Evolutionary conservation across 2,329 filamentous ascomycete genomes (phyloP).

Genomic region (Talaromyces funiculosus): DNA sequence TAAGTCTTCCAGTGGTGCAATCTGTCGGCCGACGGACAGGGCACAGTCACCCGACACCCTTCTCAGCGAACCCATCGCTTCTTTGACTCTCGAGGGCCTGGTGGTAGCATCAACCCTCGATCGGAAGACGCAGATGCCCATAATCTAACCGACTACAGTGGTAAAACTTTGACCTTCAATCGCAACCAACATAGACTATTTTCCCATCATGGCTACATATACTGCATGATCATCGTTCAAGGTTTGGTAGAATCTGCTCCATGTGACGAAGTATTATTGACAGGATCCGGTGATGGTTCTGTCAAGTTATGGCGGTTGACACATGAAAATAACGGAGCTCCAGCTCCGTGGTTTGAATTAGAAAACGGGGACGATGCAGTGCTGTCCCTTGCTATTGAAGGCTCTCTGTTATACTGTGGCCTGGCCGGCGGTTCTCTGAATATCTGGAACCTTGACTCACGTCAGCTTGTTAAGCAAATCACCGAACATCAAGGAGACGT

Average conservation of each 20-base stretch:
- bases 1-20: slow-evolving; percentile 62
- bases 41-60: slow-evolving; percentile 62
- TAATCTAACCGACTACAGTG: slow-evolving; percentile 49
- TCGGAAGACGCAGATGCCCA: slow-evolving; percentile 52
- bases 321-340: slow-evolving; percentile 53
- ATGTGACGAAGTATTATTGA: slow-evolving; percentile 69
- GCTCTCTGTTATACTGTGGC: slow-evolving; percentile 87
- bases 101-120: slow-evolving; percentile 71
- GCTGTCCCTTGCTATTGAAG: slow-evolving; percentile 77
- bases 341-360: slow-evolving; percentile 63
- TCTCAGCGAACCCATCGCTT: slow-evolving; percentile 77
- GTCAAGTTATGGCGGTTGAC: slow-evolving; percentile 87
- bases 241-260: slow-evolving; percentile 66
- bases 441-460: slow-evolving; percentile 93
- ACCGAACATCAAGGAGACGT: slow-evolving; percentile 76
- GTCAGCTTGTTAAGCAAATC: slow-evolving; percentile 81
- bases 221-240: slow-evolving; percentile 84
- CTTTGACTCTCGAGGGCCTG: slow-evolving; percentile 85
- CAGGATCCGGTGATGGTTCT: slow-evolving; percentile 86
- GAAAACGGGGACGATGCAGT: slow-evolving; percentile 60
- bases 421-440: slow-evolving; percentile 83
- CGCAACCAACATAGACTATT: slow-evolving; percentile 76
- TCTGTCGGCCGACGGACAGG: slow-evolving; percentile 59
- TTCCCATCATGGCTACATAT: slow-evolving; percentile 91
- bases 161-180: slow-evolving; percentile 72